phyloP scores from a whole-genome alignment of 345 rosid genomes.

The Diplotaxis tenuifolia region DNA sequence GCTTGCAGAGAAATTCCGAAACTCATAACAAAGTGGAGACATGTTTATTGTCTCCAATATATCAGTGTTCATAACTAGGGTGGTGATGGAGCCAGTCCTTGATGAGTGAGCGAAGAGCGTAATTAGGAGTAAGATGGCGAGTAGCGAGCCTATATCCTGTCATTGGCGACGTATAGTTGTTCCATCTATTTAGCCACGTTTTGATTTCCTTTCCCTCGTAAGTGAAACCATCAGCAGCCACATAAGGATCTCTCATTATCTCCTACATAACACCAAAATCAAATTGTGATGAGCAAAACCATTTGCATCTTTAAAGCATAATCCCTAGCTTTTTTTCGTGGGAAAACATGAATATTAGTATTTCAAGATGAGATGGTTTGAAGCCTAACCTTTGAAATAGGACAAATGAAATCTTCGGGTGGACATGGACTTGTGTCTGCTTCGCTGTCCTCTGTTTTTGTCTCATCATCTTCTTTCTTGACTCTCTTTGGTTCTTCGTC shows the following conservation, averaged over 20 bases:
- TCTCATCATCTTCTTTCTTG: not conserved
- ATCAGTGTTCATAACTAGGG: not conserved
- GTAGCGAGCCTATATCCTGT: slow-evolving; percentile 42
- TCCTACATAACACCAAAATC: slow-evolving; percentile 44
- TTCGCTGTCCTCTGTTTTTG: slow-evolving; percentile 7
- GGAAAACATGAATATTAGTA: too few species aligned
- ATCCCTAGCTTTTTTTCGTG: not conserved
- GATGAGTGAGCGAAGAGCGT: slow-evolving; percentile 54
- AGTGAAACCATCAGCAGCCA: too few species aligned
- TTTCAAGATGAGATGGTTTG: not conserved
- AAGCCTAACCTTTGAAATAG: slow-evolving; percentile 33
- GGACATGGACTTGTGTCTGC: slow-evolving; percentile 1
- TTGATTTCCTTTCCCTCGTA: slow-evolving; percentile 55
- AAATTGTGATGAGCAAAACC: not conserved
- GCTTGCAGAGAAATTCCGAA: not conserved
- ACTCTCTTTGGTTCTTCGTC: not conserved
- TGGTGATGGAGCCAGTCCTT: slow-evolving; percentile 50
- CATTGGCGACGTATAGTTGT: slow-evolving; percentile 55
- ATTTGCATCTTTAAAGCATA: not conserved
- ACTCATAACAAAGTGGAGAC: not conserved
- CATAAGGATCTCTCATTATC: slow-evolving; percentile 63
- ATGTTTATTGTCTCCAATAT: not conserved
- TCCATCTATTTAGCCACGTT: slow-evolving; percentile 49
- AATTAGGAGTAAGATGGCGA: slow-evolving; percentile 53
- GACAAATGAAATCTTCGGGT: slow-evolving; percentile 25